Evolutionary conservation across 306 rosid genomes (phyloP).

Genomic region (barrel medic (Medicago truncatula)): DNA sequence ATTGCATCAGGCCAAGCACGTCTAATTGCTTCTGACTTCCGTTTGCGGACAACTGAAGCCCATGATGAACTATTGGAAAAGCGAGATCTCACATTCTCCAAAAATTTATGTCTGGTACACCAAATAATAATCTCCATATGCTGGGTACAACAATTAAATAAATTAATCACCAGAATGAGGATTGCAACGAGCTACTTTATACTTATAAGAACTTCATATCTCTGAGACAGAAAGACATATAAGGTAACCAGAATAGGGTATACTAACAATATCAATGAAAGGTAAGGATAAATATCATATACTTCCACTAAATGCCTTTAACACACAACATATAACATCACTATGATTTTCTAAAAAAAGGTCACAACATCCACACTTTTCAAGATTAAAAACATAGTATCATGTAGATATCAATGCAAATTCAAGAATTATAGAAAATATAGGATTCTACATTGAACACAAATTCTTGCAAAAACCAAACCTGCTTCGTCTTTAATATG

Average conservation of each 20-base stretch:
- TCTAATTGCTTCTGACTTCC: slow-evolving; percentile 78
- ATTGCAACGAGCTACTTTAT: slow-evolving; percentile 24
- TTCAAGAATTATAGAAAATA: not conserved
- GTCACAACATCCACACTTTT: slow-evolving; percentile 24
- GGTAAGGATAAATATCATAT: slow-evolving; percentile 27
- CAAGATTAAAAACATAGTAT: slow-evolving; percentile 16
- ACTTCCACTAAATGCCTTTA: slow-evolving; percentile 11
- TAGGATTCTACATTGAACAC: slow-evolving; percentile 18
- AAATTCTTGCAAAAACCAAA: slow-evolving; percentile 46
- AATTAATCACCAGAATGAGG: slow-evolving; percentile 31
- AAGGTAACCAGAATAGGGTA: not conserved
- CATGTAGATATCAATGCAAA: slow-evolving; percentile 21
- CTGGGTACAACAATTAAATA: slow-evolving; percentile 54
- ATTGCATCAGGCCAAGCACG: slow-evolving; percentile 94
- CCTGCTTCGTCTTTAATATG: slow-evolving; percentile 90
- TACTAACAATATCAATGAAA: slow-evolving; percentile 30
- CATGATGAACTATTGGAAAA: slow-evolving; percentile 62
- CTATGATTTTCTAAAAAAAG: not conserved
- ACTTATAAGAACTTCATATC: slow-evolving; percentile 30
- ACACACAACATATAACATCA: slow-evolving; percentile 7
- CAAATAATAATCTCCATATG: slow-evolving; percentile 93
- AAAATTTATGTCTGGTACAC: slow-evolving; percentile 78
- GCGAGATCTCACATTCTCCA: slow-evolving; percentile 65
- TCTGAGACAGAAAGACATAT: slow-evolving; percentile 24
- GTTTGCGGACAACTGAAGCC: slow-evolving; percentile 66